Evolutionary conservation across 2,329 filamentous ascomycete species (phyloP), one percentile per base, ranked within the genome.

Genomic region (Dichotomopilus funicola): DNA sequence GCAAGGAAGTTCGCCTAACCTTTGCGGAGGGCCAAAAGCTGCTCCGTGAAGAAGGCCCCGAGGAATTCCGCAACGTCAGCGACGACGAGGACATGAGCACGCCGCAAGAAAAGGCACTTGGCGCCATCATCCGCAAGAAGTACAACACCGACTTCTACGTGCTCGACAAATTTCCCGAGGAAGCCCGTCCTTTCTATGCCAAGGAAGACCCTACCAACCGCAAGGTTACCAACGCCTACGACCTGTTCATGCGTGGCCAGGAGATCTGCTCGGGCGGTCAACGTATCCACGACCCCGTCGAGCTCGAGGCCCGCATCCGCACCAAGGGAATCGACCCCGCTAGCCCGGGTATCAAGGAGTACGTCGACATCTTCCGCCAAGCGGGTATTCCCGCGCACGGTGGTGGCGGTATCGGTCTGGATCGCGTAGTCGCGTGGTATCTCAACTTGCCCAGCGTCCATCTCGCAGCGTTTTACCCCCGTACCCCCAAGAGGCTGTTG

Each of bases 91-190:
- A 94, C 66, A 85, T 92, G 77, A 81, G 75, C 67, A 94, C 88
- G 0, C 85, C 88, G 0, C 86, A 92, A 67, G 89, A 94, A 71
- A 91, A 91, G 74, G 88, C 87, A n/a, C 85, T 97, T 7, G 94
- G 94, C 56, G 85, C 84, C 33, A 79, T 97, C 48, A 83, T 97
- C 62, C 86, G 89, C 55, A 80, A 89, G 65, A 96, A 96, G 75
- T 96, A 87, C 79, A 82, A 87, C 69, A 94, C 91, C 58, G 94
- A 99, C 75, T 97, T 97, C 76, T 97, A 96, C 75, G 86, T 95
- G 27, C 81, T 99, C 60, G 92, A 97, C 78, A 94, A 97, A 74
- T 99, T 96, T 79, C 94, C 94, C 45, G 85, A 94, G 71, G 78
- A 79, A 40, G 89, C 94, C 19, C 83, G 94, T 35, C 92, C 92